Evolutionary conservation across 208 protist species (phyloP), one percentile per base, ranked within the genome.

Genomic region (Acanthamoeba rhysodes): DNA sequence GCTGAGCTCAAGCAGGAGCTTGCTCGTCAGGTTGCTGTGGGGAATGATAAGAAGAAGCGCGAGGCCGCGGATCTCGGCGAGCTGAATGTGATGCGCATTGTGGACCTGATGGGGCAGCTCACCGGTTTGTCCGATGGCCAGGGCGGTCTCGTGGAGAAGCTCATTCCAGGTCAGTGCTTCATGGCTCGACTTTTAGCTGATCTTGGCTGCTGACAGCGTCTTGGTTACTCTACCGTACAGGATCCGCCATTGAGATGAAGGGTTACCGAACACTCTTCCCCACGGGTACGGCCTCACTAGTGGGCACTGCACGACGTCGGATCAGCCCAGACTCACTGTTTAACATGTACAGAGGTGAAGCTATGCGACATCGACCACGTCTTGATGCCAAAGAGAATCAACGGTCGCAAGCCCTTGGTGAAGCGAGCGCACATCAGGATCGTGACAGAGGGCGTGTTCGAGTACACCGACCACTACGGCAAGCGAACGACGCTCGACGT

Each of bases 351-450:
- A 88, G 80, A 88, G 45, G 80, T 88, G 29, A 88, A 88, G 34
- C 80, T 88, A 50, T 88, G 80, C 50, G 80, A 88, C 34, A 88
- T 88, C 29, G 80, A 88, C 64, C 80, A 88, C 80, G 80, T 88
- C 24, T 50, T 88, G 50, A 88, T 88, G 80, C 80, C 80, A 9
- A 88, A 88, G 80, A 57, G 80, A 27, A 88, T 88, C 50, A 88
- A 88, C 29, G 80, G 80, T 0, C 80, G 80, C 45, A 88, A 88
- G 50, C 80, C 80, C 6, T 20, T 88, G n/a, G 80, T 88, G 5
- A 88, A 29, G 10, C 41, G 80, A 27, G 80, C 80, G 8, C 80
- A 64, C 27, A 88, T 88, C 22, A 5, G 8, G 14, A 34, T 88
- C 7, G 80, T 88, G 27, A 34, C 29, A 0, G 29, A 64, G 24